phyloP scores from a whole-genome alignment of 495 filamentous ascomycete species.

The Aspergillus bridgeri region DNA sequence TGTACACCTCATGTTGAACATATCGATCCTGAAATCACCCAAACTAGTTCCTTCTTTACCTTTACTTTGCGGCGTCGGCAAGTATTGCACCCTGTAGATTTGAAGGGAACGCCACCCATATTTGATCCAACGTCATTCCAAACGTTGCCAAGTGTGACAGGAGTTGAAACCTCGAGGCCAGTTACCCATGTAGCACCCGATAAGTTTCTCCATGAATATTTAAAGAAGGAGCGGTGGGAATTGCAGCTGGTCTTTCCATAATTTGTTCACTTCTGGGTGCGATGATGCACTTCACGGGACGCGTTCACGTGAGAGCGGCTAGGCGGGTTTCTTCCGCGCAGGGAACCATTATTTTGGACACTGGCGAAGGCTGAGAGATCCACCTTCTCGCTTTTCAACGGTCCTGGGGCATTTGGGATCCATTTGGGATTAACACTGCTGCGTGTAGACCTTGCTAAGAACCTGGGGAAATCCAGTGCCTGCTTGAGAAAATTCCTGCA shows the following conservation, averaged over 20 bases:
- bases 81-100: conserved; percentile 26
- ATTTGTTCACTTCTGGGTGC: neutral
- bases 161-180: neutral
- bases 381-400: neutral
- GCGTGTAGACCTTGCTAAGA: neutral
- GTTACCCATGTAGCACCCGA: neutral
- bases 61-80: conserved; percentile 25
- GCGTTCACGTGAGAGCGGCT: neutral
- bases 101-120: conserved; percentile 26
- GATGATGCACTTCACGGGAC: neutral
- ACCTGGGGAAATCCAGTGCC: neutral
- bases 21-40: neutral
- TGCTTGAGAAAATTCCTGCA: neutral
- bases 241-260: neutral
- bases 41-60: conserved; percentile 2
- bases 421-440: neutral
- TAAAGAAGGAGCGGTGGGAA: neutral
- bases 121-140: conserved; percentile 4
- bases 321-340: neutral
- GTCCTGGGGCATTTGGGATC: neutral
- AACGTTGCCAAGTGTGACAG: neutral
- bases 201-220: neutral
- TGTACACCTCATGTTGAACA: neutral
- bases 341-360: neutral
- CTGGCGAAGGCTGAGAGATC: neutral